Evolutionary conservation across 345 rosid genomes (phyloP).

Genomic region (Kandelia obovata): DNA sequence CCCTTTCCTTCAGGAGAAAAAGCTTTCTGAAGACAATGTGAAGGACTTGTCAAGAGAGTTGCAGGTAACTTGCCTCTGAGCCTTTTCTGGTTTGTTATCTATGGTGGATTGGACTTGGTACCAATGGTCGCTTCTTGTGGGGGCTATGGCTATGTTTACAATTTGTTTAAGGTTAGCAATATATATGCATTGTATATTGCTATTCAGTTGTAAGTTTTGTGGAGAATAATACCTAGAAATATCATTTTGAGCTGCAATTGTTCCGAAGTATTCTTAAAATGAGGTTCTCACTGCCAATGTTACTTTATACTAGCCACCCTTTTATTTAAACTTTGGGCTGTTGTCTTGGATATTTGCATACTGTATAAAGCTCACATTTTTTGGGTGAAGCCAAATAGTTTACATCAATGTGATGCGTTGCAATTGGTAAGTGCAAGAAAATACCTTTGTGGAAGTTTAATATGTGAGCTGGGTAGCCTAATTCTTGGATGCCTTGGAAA

Average conservation of each 20-base stretch:
- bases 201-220: no score
- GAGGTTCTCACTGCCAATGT: no score
- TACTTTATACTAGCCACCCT: no score
- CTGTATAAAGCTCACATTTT: background rate
- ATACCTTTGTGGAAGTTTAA: background rate
- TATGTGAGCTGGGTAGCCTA: background rate
- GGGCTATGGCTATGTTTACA: background rate
- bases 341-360: background rate
- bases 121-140: background rate
- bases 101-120: background rate
- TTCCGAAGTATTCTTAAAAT: no score
- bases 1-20: constrained; percentile 57
- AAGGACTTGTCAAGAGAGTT: constrained; percentile 85
- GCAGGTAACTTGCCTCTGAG: constrained; percentile 50
- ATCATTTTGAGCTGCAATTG: no score
- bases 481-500: background rate
- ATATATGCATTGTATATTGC: no score
- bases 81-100: background rate
- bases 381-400: background rate
- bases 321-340: no score
- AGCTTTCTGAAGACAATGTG: constrained; percentile 95
- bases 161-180: background rate
- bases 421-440: background rate
- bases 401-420: background rate
- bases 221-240: no score